Percentiles rank a stretch among this genome's conserved stretches.
phyloP scores from a whole-genome alignment of 805 yeast species.

The Candida nitratophila region DNA sequence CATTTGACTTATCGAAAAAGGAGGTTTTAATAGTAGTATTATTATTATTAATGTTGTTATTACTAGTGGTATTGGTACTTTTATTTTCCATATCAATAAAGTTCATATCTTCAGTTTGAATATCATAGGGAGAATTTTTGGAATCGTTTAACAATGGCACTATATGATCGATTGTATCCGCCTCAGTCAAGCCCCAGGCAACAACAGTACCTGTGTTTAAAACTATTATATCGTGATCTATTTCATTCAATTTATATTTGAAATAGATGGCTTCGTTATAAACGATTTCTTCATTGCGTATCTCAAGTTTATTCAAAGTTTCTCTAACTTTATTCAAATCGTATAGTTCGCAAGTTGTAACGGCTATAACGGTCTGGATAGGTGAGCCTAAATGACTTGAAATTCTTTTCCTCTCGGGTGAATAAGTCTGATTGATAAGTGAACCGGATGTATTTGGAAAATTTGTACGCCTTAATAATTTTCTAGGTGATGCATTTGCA shows the following conservation, averaged over 20 bases:
- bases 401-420: constrained; percentile 1
- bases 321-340: constrained; percentile 44
- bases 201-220: constrained; percentile 74
- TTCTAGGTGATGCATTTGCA: no score
- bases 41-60: not conserved
- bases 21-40: constrained; percentile 13
- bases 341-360: constrained; percentile 68
- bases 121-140: constrained; percentile 37
- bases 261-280: constrained; percentile 58
- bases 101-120: constrained; percentile 86
- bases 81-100: constrained; percentile 38
- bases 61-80: no score
- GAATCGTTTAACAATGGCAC: constrained; percentile 47
- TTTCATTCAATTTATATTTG: constrained; percentile 17
- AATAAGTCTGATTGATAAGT: constrained; percentile 10
- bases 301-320: constrained; percentile 29
- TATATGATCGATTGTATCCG: constrained; percentile 35
- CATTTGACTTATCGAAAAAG: constrained; percentile 51
- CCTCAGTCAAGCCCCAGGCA: constrained; percentile 75
- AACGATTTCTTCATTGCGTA: constrained; percentile 25
- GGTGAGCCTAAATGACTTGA: constrained; percentile 6
- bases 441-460: no score
- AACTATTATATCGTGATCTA: constrained; percentile 53
- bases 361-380: constrained; percentile 48
- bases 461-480: no score